phyloP scores from a whole-genome alignment of 1,139 yeast genomes.

The Candida mesenterica region DNA sequence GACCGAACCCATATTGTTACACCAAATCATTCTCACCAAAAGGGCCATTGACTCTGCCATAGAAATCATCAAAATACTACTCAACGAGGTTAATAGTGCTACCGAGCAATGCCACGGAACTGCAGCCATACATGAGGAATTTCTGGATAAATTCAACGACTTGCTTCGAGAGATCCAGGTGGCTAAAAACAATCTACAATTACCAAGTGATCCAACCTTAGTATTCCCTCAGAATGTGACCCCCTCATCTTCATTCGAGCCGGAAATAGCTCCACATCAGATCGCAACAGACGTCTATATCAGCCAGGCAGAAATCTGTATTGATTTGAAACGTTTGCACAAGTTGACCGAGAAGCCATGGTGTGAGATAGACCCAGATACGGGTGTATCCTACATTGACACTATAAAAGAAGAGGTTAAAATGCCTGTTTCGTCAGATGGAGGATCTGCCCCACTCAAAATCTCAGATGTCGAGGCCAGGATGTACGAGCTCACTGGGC shows the following conservation, averaged over 20 bases:
- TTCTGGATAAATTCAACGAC: slow-evolving; percentile 23
- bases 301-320: slow-evolving; percentile 45
- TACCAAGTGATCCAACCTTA: slow-evolving; percentile 42
- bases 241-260: slow-evolving; percentile 28
- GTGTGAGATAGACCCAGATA: slow-evolving; percentile 32
- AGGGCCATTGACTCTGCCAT: slow-evolving; percentile 33
- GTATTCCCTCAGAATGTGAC: slow-evolving; percentile 41
- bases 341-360: slow-evolving; percentile 42
- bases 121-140: slow-evolving; percentile 10
- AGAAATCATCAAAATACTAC: slow-evolving; percentile 22
- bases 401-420: slow-evolving; percentile 43
- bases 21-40: slow-evolving; percentile 35
- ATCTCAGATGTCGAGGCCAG: slow-evolving; percentile 21
- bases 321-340: slow-evolving; percentile 41
- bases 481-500: slow-evolving; percentile 13
- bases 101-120: slow-evolving; percentile 2
- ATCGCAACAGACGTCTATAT: slow-evolving; percentile 41
- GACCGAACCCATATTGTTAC: slow-evolving; percentile 30
- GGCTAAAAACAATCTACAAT: slow-evolving; percentile 39
- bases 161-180: slow-evolving; percentile 28
- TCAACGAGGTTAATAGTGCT: slow-evolving; percentile 7
- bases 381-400: slow-evolving; percentile 43
- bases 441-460: slow-evolving; percentile 16
- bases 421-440: slow-evolving; percentile 20
- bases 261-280: slow-evolving; percentile 27